These are phyloP conservation scores for Trypanosoma avium DNA, from an alignment of 208 protist species.

Conservation along the genomic window DNA sequence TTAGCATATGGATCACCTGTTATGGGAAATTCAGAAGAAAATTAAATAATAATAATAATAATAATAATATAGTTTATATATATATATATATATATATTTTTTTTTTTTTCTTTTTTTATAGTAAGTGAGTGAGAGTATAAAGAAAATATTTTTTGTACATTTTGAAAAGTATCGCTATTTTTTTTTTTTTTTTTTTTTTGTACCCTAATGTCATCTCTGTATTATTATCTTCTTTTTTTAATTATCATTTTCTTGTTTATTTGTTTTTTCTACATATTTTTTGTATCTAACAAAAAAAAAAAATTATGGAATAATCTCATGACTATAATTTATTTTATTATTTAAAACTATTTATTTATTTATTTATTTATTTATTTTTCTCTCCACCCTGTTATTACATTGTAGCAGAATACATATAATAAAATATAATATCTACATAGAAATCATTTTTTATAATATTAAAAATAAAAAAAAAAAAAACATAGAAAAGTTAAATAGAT, in stretches of 20 bases:
- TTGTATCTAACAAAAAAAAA: no score
- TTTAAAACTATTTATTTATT: not conserved
- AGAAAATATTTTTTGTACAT: no score
- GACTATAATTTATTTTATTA: not conserved
- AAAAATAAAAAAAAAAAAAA: no score
- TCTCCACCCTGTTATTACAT: no score
- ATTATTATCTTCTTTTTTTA: not conserved
- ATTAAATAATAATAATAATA: no score
- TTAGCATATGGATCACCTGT: slow-evolving; percentile 1
- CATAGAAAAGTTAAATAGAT: no score
- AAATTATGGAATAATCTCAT: not conserved
- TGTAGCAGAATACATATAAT: no score
- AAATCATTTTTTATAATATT: no score
- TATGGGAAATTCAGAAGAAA: no score
- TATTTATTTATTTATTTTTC: slow-evolving; percentile 2
- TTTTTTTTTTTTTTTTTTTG: not conserved
- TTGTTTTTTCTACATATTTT: slow-evolving; percentile 14
- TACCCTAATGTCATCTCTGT: not conserved
- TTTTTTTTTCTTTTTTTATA: slow-evolving; percentile 3
- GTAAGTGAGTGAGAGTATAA: no score
- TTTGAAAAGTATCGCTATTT: no score
- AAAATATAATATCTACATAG: no score
- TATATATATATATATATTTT: not conserved
- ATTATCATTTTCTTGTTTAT: not conserved
- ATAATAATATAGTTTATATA: not conserved